Conservation (phyloP, 2,329 filamentous ascomycete species). For the Trichoderma atrobrunneum region DNA sequence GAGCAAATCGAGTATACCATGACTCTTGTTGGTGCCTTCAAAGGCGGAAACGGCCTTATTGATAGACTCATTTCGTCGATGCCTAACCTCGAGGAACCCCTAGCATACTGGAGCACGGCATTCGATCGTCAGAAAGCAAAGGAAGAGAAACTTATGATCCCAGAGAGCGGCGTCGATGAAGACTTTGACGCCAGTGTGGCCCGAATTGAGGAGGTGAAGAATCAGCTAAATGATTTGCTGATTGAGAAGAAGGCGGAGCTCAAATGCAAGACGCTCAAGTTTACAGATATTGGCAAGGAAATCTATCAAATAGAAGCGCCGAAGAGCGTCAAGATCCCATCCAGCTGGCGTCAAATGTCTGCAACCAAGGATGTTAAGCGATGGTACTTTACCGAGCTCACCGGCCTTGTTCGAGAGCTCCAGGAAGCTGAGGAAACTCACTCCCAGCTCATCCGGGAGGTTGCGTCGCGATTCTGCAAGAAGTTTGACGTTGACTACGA, state of each 20-base stretch:
- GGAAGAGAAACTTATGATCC: slow-evolving; percentile 78
- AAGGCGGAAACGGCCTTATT: slow-evolving; percentile 77
- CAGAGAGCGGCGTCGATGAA: slow-evolving; percentile 81
- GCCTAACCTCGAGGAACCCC: slow-evolving; percentile 73
- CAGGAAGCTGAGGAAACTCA: slow-evolving; percentile 95
- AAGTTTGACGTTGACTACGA: slow-evolving; percentile 86
- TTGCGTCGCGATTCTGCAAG: slow-evolving; percentile 76
- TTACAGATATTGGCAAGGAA: slow-evolving; percentile 88
- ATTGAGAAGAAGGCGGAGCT: slow-evolving; percentile 69
- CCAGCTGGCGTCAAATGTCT: slow-evolving; percentile 93
- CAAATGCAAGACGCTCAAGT: slow-evolving; percentile 70
- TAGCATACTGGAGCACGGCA: slow-evolving; percentile 85
- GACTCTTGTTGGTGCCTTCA: slow-evolving; percentile 69
- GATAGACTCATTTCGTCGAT: slow-evolving; percentile 79
- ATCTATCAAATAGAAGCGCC: slow-evolving; percentile 95
- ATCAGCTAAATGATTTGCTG: slow-evolving; percentile 68
- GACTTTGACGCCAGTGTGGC: slow-evolving; percentile 87
- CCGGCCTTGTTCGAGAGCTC: slow-evolving; percentile 75
- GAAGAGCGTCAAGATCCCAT: slow-evolving; percentile 79
- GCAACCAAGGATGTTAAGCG: slow-evolving; percentile 86
- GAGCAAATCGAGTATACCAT: slow-evolving; percentile 97
- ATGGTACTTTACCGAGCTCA: slow-evolving; percentile 87
- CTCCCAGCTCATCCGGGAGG: slow-evolving; percentile 83
- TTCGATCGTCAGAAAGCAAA: slow-evolving; percentile 81
- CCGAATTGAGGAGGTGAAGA: slow-evolving; percentile 70